Conservation (phyloP, 192 early-diverging fungal genomes). For the Podila clonocystis region DNA sequence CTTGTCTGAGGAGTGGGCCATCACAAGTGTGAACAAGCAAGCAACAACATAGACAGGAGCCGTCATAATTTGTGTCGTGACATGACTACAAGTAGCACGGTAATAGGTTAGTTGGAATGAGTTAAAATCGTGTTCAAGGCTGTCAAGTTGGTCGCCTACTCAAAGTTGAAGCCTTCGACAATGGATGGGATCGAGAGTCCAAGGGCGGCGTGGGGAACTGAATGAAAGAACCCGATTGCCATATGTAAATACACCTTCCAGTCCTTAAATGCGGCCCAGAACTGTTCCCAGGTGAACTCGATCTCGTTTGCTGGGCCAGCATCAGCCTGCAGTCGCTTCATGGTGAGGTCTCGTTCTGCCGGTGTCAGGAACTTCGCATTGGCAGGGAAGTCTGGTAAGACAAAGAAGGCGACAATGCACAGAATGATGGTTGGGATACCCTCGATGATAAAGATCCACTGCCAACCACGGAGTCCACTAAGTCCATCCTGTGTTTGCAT, state of each 20-base stretch:
- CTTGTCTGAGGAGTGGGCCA: neutral
- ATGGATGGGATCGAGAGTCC: constrained; percentile 74
- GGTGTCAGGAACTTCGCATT: constrained; percentile 49
- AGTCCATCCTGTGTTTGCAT: constrained; percentile 47
- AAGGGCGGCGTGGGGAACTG: constrained; percentile 65
- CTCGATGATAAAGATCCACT: constrained; percentile 68
- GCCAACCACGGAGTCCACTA: constrained; percentile 55
- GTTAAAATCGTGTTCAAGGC: too few species aligned
- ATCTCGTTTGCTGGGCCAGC: constrained; percentile 44
- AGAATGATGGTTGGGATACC: constrained; percentile 54
- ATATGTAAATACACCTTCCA: constrained; percentile 53
- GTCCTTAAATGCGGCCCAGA: constrained; percentile 50
- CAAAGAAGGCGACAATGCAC: constrained; percentile 33
- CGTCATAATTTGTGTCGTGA: constrained; percentile 17
- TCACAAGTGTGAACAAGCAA: neutral
- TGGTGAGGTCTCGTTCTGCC: constrained; percentile 38
- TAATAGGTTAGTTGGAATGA: too few species aligned
- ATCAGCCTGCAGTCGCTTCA: constrained; percentile 51
- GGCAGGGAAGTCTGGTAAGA: constrained; percentile 55
- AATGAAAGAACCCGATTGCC: constrained; percentile 63
- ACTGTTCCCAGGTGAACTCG: constrained; percentile 52
- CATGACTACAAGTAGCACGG: neutral
- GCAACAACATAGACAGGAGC: constrained; percentile 5
- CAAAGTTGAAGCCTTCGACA: constrained; percentile 42
- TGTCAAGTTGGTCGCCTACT: neutral